Conservation (phyloP, 176 grass and related monocot species). For the Triticum urartu region DNA sequence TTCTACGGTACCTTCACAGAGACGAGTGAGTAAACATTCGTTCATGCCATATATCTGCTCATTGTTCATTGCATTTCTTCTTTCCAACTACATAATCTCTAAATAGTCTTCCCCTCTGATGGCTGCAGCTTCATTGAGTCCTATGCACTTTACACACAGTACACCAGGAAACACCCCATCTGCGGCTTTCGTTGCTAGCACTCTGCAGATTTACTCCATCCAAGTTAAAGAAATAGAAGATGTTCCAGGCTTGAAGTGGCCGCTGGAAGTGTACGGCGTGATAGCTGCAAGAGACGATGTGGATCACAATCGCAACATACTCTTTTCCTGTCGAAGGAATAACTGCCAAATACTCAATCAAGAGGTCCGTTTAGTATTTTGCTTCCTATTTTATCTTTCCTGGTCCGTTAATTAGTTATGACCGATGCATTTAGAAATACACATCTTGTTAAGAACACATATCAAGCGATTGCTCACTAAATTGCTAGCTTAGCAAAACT, state of each 20-base stretch:
- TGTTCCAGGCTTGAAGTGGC: not conserved
- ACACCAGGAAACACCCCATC: not conserved
- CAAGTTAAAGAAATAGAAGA: not conserved
- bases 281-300: not conserved
- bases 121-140: not conserved
- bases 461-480: too few species aligned
- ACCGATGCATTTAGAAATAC: not conserved
- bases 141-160: conserved; percentile 1
- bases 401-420: too few species aligned
- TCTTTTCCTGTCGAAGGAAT: too few species aligned
- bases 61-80: not conserved
- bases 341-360: too few species aligned
- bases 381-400: not conserved
- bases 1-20: not conserved
- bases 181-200: not conserved
- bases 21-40: not conserved
- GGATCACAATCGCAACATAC: too few species aligned
- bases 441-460: too few species aligned
- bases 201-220: conserved; percentile 11
- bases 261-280: not conserved
- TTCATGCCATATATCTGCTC: not conserved
- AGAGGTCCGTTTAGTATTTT: too few species aligned
- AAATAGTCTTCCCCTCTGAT: not conserved
- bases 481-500: too few species aligned
- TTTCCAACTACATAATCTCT: not conserved